Evolutionary conservation across 257 asterid species (phyloP), one percentile per base, ranked within the genome.

Genomic region (Solanum commersonii): DNA sequence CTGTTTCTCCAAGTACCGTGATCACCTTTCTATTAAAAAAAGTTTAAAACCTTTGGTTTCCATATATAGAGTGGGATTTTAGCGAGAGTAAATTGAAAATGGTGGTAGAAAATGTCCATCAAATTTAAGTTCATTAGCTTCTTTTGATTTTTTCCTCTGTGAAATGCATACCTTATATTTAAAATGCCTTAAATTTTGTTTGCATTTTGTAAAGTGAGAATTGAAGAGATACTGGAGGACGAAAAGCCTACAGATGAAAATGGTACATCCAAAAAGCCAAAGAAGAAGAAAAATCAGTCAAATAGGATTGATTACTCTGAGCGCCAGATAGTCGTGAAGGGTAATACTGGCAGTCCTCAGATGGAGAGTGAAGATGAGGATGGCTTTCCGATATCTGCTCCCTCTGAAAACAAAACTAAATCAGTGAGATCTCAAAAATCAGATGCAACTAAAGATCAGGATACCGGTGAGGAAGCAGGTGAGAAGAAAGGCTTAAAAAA

Each of bases 311-410:
- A 74, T 65, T 86, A 88, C 85, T 88, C 95, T 46, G 89, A 90
- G 86, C 84, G 49, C 76, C 93, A 91, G 92, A 89, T 92, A 88
- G 93, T 94, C 67, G 91, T 88, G 86, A 92, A 90, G 91, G 71
- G 91, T 89, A 90, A 90, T 84, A 73, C 88, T 70, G 89, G 87
- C 63, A 89, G 68, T 87, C 90, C 97, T 44, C 63, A 87, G 38
- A 60, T 93, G 87, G 99, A 95, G 89, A 94, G 97, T 89, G 99
- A 97, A 94, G 99, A 96, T 78, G 99, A 97, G 82, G 99, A 97
- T 93, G 99, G 99, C 46, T 94, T 96, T 87, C 99, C 98, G 6
- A 83, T 91, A 88, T 88, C 94, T 44, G 81, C 91, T 68, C 38
- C 91, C 35, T n/a, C 65, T 81, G 91, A 84, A 87, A 87, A 86